These are phyloP conservation scores for Grosmannia huntii DNA, from an alignment of 2,329 filamentous ascomycete genomes.

Conservation along the genomic window DNA sequence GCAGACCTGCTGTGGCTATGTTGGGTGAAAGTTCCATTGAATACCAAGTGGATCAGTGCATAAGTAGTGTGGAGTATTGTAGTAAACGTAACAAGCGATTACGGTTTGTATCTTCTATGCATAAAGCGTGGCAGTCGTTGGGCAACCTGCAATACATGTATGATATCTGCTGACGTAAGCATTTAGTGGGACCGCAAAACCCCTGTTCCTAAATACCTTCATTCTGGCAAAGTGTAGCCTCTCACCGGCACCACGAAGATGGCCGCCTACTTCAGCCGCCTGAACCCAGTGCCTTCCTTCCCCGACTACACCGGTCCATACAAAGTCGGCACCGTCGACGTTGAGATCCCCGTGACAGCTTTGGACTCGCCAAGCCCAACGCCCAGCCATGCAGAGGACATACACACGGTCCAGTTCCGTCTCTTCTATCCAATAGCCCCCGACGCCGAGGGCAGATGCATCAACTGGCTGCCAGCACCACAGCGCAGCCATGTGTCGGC, in stretches of 20 bases:
- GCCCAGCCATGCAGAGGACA: constrained; percentile 39
- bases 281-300: constrained; percentile 60
- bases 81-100: too few species aligned
- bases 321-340: constrained; percentile 66
- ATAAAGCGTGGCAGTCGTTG: too few species aligned
- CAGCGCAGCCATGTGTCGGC: constrained; percentile 62
- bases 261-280: constrained; percentile 34
- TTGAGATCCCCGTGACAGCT: constrained; percentile 60
- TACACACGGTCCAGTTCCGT: constrained; percentile 66
- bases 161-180: too few species aligned
- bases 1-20: too few species aligned
- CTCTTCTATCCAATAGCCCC: constrained; percentile 64
- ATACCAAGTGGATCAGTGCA: too few species aligned
- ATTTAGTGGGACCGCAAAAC: too few species aligned
- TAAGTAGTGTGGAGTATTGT: too few species aligned
- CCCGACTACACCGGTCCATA: constrained; percentile 66
- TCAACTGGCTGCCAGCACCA: constrained; percentile 67
- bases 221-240: constrained; percentile 1
- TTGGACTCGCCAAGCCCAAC: constrained; percentile 39
- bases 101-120: too few species aligned
- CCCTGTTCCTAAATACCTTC: too few species aligned
- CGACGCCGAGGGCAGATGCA: constrained; percentile 40
- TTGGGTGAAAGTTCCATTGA: too few species aligned
- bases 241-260: constrained; percentile 25
- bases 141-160: too few species aligned